Evolutionary conservation across 129 eudicot species (phyloP).

Genomic region (Escallonia herrerae): DNA sequence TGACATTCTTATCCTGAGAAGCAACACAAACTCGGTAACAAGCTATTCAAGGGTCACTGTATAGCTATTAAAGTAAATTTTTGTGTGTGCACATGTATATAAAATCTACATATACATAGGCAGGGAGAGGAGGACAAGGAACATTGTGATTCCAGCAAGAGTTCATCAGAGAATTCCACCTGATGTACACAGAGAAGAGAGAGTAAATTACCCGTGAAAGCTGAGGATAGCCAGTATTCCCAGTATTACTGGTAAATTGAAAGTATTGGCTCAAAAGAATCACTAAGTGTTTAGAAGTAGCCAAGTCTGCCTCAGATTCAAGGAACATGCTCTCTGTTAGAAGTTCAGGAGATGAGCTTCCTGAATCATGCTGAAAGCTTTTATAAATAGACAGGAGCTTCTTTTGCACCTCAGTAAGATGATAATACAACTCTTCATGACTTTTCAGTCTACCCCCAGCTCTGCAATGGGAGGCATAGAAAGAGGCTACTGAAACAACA

Average conservation of each 20-base stretch:
- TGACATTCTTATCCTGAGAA: constrained; percentile 52
- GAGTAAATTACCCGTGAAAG: constrained; percentile 54
- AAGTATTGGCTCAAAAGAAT: constrained; percentile 38
- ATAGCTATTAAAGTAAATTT: neutral
- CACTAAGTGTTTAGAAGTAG: constrained; percentile 68
- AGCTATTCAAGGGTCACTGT: too few species aligned
- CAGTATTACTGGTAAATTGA: constrained; percentile 18
- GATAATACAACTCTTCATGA: constrained; percentile 25
- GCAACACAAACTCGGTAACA: constrained; percentile 8
- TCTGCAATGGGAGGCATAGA: constrained; percentile 34
- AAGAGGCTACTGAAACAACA: constrained; percentile 51
- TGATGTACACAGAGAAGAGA: constrained; percentile 5
- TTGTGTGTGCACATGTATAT: neutral
- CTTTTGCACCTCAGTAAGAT: constrained; percentile 43
- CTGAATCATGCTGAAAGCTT: constrained; percentile 26
- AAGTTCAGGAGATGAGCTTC: constrained; percentile 25
- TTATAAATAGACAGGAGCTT: constrained; percentile 40
- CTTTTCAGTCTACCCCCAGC: constrained; percentile 18
- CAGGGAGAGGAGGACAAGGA: neutral
- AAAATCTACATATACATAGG: neutral
- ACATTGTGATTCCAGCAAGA: neutral
- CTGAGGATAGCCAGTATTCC: constrained; percentile 35
- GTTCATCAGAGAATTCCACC: too few species aligned
- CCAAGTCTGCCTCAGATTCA: constrained; percentile 56
- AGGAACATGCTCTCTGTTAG: constrained; percentile 31